Percentiles rank a stretch among this genome's conserved stretches.
These are phyloP conservation scores for Leptographium radiaticola DNA, from an alignment of 2,329 filamentous ascomycete species.

Conservation along the genomic window DNA sequence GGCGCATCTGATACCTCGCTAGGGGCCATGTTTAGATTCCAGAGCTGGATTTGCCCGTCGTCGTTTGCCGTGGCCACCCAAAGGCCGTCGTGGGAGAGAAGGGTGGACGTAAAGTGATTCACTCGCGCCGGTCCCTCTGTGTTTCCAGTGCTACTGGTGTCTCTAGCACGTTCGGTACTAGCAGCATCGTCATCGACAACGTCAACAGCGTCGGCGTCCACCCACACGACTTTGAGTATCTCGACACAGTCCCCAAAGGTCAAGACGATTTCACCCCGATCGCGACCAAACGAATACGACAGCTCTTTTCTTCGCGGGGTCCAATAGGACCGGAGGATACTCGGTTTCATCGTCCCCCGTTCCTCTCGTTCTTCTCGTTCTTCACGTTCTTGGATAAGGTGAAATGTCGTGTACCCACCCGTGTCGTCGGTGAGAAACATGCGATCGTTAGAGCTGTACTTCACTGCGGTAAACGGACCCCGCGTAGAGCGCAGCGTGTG, in stretches of 20 bases:
- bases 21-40: background rate
- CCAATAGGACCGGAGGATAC: background rate
- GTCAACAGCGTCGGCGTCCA: background rate
- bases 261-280: background rate
- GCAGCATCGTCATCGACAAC: background rate
- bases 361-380: too few species aligned
- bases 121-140: background rate
- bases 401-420: background rate
- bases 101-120: background rate
- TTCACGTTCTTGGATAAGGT: background rate
- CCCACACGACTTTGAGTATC: background rate
- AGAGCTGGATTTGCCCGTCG: background rate
- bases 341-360: background rate
- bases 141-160: background rate
- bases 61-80: background rate
- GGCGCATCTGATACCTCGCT: background rate
- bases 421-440: background rate
- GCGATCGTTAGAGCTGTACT: background rate
- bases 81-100: background rate
- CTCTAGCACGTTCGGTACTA: background rate
- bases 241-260: background rate
- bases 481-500: background rate
- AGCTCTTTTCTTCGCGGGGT: background rate
- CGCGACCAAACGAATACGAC: background rate
- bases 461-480: background rate